These are phyloP conservation scores for Rhododendron williamsianum DNA, from an alignment of 148 eudicot species.

Conservation along the genomic window DNA sequence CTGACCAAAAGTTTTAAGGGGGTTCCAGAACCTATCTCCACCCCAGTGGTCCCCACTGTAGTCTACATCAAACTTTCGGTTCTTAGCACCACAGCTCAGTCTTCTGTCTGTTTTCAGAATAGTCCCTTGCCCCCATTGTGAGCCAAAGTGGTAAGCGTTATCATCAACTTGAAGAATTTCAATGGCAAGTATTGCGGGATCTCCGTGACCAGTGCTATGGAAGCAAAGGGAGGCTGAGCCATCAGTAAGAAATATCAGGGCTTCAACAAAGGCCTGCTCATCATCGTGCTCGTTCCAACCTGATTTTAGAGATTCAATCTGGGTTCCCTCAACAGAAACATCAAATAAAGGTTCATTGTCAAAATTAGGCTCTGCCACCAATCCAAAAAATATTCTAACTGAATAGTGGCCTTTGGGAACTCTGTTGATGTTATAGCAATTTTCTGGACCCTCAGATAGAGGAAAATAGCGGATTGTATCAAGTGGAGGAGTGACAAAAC, in stretches of 20 bases:
- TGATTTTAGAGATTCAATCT: slow-evolving; percentile 59
- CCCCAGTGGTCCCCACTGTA: slow-evolving; percentile 81
- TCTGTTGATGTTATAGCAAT: slow-evolving; percentile 69
- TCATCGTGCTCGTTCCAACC: slow-evolving; percentile 88
- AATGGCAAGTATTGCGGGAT: slow-evolving; percentile 79
- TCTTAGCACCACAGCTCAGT: slow-evolving; percentile 53
- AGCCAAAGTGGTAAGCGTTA: slow-evolving; percentile 65
- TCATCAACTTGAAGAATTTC: slow-evolving; percentile 88
- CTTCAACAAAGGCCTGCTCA: slow-evolving; percentile 78
- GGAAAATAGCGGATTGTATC: slow-evolving; percentile 82
- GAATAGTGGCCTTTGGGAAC: slow-evolving; percentile 78
- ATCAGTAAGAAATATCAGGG: slow-evolving; percentile 58
- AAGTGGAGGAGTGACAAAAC: slow-evolving; percentile 72
- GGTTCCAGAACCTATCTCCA: slow-evolving; percentile 92
- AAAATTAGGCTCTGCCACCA: slow-evolving; percentile 68
- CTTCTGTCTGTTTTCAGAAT: slow-evolving; percentile 70
- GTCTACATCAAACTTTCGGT: slow-evolving; percentile 75
- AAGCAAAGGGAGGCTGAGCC: slow-evolving; percentile 78
- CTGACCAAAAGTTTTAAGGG: slow-evolving; percentile 44
- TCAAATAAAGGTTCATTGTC: slow-evolving; percentile 91
- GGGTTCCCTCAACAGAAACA: slow-evolving; percentile 76
- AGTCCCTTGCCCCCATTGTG: slow-evolving; percentile 57
- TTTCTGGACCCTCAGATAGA: slow-evolving; percentile 81
- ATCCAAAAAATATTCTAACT: slow-evolving; percentile 72
- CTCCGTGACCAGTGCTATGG: slow-evolving; percentile 98